A percentile compares a stretch with the other conserved stretches of the same genome.
Evolutionary conservation across 1,284 basidiomycete species (phyloP).

Genomic region (Coniferiporia sulphurascens): DNA sequence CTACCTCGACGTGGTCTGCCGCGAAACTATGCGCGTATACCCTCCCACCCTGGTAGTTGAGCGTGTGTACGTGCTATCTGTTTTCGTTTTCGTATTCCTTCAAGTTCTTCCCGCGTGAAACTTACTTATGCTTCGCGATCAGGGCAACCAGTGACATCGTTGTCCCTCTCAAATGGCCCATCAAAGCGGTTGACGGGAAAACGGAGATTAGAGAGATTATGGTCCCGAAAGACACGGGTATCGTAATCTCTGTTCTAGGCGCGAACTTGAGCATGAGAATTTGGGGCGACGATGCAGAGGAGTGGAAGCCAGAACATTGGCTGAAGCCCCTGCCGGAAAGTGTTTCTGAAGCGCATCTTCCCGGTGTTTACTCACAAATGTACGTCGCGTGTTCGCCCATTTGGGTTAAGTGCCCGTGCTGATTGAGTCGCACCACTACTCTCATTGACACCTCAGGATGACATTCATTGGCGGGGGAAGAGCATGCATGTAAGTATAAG

Average conservation of each 20-base stretch:
- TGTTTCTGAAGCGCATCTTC: slow-evolving; percentile 10
- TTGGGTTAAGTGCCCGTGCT: background rate
- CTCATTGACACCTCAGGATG: slow-evolving; percentile 8
- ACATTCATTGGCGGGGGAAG: slow-evolving; percentile 19
- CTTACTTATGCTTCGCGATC: background rate
- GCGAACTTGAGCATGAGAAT: slow-evolving; percentile 14
- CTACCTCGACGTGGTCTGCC: slow-evolving; percentile 35
- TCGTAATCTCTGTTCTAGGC: slow-evolving; percentile 6
- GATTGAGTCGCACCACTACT: too few species aligned
- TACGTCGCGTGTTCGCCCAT: background rate
- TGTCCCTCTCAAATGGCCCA: slow-evolving; percentile 11
- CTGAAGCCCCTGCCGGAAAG: slow-evolving; percentile 7
- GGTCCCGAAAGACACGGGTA: slow-evolving; percentile 9
- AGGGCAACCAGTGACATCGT: slow-evolving; percentile 11
- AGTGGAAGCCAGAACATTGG: slow-evolving; percentile 17
- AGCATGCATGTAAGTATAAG: slow-evolving; percentile 17
- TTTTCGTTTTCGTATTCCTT: too few species aligned
- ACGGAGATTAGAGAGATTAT: slow-evolving; percentile 9
- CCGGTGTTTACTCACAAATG: slow-evolving; percentile 15
- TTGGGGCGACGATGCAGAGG: slow-evolving; percentile 17
- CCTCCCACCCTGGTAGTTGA: slow-evolving; percentile 26
- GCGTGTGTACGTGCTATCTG: slow-evolving; percentile 22
- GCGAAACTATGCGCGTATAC: slow-evolving; percentile 35
- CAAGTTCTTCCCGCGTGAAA: background rate
- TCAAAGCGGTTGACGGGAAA: slow-evolving; percentile 10